phyloP scores from a whole-genome alignment of 1,284 basidiomycete genomes.

The Ganoderma lingzhi region DNA sequence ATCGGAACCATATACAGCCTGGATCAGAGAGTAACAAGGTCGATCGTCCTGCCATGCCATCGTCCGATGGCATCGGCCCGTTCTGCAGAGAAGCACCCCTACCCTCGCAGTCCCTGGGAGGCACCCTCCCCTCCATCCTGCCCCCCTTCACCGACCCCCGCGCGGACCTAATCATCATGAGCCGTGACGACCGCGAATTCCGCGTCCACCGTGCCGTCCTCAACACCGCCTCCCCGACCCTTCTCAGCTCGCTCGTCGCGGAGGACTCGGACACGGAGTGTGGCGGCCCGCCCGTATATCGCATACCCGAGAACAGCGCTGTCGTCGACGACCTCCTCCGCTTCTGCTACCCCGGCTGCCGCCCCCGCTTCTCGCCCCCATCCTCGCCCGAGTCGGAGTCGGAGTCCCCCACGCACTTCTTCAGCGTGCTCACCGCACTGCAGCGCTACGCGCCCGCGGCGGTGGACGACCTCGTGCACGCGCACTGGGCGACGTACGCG shows the following conservation, averaged over 20 bases:
- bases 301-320: background rate
- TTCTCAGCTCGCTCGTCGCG: background rate
- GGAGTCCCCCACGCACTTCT: background rate
- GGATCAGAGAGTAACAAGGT: background rate
- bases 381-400: background rate
- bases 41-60: background rate
- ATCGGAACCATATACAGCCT: background rate
- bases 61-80: background rate
- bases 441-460: background rate
- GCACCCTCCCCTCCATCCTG: background rate
- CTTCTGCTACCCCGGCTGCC: background rate
- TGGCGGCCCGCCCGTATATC: background rate
- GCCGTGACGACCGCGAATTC: background rate
- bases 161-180: background rate
- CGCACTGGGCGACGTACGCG: background rate
- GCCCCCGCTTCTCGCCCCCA: background rate
- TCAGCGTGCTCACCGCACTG: background rate
- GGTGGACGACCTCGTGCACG: background rate
- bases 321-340: constrained; percentile 1
- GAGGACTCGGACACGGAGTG: background rate
- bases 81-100: background rate
- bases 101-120: background rate
- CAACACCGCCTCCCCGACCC: background rate
- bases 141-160: background rate
- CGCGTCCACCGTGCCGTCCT: background rate